Evolutionary conservation across 169 alveolate genomes (phyloP).

Genomic region (Plasmodium knowlesi): DNA sequence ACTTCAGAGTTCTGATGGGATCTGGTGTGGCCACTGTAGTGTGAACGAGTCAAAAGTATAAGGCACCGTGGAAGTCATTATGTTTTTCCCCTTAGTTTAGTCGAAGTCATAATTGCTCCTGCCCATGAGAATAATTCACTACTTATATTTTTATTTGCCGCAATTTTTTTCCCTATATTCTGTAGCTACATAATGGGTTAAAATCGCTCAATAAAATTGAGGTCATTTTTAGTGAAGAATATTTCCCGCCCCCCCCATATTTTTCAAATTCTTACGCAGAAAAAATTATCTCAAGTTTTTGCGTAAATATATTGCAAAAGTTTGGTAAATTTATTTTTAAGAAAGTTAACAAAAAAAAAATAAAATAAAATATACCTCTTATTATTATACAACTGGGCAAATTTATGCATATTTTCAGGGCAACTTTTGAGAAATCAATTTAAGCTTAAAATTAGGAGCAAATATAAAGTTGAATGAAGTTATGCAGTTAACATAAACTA

Average conservation of each 20-base stretch:
- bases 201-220: background rate
- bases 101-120: background rate
- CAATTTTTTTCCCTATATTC: too few species aligned
- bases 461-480: background rate
- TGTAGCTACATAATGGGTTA: background rate
- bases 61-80: background rate
- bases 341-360: background rate
- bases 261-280: background rate
- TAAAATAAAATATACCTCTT: too few species aligned
- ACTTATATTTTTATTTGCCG: background rate
- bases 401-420: background rate
- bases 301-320: background rate
- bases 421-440: background rate
- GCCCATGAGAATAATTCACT: background rate
- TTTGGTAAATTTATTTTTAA: background rate
- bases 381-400: background rate
- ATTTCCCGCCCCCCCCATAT: background rate
- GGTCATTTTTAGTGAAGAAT: background rate
- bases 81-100: background rate
- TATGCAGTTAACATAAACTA: background rate
- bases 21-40: constrained; percentile 93
- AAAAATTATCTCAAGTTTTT: too few species aligned
- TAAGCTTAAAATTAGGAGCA: too few species aligned
- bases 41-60: constrained; percentile 76
- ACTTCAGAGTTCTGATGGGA: constrained; percentile 95